Conservation (phyloP, 2,329 filamentous ascomycete genomes). For the Teratosphaeria viscida region DNA sequence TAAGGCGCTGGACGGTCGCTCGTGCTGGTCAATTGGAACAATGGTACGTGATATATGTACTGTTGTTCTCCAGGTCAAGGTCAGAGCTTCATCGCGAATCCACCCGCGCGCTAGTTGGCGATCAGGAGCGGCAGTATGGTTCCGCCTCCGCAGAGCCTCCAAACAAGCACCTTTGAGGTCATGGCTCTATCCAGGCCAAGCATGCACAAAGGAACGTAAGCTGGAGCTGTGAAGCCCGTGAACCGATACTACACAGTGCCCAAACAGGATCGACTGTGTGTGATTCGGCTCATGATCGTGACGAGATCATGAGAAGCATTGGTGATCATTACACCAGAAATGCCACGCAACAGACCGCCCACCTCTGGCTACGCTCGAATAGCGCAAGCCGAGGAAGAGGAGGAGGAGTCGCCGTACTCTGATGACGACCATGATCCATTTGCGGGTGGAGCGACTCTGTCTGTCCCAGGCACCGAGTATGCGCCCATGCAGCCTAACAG, state of each 20-base stretch:
- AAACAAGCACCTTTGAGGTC: not conserved
- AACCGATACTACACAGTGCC: too few species aligned
- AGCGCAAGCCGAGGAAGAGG: conserved; percentile 41
- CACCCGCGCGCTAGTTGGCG: not conserved
- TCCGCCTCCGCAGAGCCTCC: not conserved
- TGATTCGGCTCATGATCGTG: not conserved
- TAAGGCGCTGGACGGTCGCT: not conserved
- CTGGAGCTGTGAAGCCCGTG: too few species aligned
- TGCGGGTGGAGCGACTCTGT: conserved; percentile 22
- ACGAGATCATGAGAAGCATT: not conserved
- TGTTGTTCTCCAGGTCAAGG: not conserved
- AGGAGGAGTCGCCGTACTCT: conserved; percentile 27
- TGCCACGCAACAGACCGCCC: conserved; percentile 24
- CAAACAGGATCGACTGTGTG: too few species aligned
- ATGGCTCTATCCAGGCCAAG: not conserved
- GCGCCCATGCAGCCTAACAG: conserved; percentile 37
- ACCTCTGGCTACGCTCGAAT: conserved; percentile 43
- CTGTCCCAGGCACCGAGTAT: conserved; percentile 28
- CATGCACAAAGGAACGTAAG: not conserved
- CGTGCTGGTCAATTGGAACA: not conserved
- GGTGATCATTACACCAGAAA: not conserved
- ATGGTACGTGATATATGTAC: too few species aligned
- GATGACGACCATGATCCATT: conserved; percentile 28
- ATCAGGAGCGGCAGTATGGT: not conserved
- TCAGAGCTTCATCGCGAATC: not conserved